Evolutionary conservation across 1,284 basidiomycete genomes (phyloP).

Genomic region (Anthracocystis panici-leucophaei): DNA sequence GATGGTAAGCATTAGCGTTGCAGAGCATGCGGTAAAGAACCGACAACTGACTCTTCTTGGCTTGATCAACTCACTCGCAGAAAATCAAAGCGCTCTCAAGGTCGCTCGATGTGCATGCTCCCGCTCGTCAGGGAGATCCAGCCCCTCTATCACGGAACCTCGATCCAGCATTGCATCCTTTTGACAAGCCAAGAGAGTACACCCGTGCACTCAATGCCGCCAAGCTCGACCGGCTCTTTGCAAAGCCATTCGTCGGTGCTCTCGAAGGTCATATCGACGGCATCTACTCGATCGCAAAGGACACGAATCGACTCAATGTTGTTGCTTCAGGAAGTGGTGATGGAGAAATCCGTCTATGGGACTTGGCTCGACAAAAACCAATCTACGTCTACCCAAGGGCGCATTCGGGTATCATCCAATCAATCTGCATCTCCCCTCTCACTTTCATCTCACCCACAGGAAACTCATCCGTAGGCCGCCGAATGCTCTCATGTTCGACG

Average conservation of each 20-base stretch:
- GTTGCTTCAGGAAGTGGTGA: constrained; percentile 96
- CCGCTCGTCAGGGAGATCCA: constrained; percentile 76
- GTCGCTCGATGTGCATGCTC: constrained; percentile 81
- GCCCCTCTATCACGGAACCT: constrained; percentile 91
- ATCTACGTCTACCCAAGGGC: constrained; percentile 81
- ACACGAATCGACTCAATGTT: constrained; percentile 80
- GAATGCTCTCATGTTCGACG: constrained; percentile 88
- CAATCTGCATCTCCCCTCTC: constrained; percentile 81
- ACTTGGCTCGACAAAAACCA: constrained; percentile 79
- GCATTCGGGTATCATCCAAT: constrained; percentile 86
- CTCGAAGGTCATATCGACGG: constrained; percentile 95
- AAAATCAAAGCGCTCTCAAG: constrained; percentile 90
- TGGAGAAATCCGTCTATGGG: constrained; percentile 91
- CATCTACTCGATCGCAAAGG: constrained; percentile 86
- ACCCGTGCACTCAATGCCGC: constrained; percentile 92
- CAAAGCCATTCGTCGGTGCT: constrained; percentile 91
- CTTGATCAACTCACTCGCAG: constrained; percentile 63
- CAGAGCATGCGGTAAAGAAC: background rate
- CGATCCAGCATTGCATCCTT: constrained; percentile 92
- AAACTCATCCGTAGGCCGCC: constrained; percentile 70
- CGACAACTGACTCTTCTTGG: background rate
- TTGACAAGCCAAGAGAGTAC: constrained; percentile 90
- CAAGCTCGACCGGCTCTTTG: constrained; percentile 96
- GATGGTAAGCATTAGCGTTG: constrained; percentile 8
- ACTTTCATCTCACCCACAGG: constrained; percentile 60